Evolutionary conservation across 1,284 basidiomycete genomes (phyloP).

Genomic region (Bjerkandera adusta): DNA sequence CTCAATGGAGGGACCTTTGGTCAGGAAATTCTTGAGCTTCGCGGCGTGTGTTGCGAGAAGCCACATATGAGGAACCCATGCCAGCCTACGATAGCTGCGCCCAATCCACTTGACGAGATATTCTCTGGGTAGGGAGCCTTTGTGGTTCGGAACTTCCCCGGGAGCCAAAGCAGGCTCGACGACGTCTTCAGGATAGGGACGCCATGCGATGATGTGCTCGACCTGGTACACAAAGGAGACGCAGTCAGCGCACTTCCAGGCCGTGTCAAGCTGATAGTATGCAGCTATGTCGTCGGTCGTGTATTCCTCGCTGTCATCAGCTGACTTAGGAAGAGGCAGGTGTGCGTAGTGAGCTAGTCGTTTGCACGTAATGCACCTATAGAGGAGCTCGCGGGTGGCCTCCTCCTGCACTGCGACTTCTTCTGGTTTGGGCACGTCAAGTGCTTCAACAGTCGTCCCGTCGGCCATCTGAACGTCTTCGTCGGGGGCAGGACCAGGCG

Average conservation of each 20-base stretch:
- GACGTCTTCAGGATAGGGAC: conserved; percentile 68
- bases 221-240: conserved; percentile 66
- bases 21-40: conserved; percentile 78
- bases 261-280: conserved; percentile 59
- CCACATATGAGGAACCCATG: conserved; percentile 94
- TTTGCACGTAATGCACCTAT: conserved; percentile 80
- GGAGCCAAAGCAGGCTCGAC: conserved; percentile 43
- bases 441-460: conserved; percentile 14
- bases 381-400: conserved; percentile 49
- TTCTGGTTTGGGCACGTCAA: too few relatives aligned
- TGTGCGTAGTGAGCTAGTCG: conserved; percentile 80
- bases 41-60: conserved; percentile 57
- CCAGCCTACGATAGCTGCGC: conserved; percentile 71
- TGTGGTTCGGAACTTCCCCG: conserved; percentile 51
- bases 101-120: conserved; percentile 88
- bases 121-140: conserved; percentile 70
- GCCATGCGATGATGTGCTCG: conserved; percentile 93
- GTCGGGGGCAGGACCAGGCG: not conserved
- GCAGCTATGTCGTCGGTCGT: conserved; percentile 47
- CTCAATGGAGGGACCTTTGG: conserved; percentile 65
- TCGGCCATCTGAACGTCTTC: conserved; percentile 21
- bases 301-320: conserved; percentile 34
- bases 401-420: too few relatives aligned
- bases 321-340: conserved; percentile 47
- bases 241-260: conserved; percentile 84